Percentiles rank a stretch among this genome's conserved stretches.
These are phyloP conservation scores for Picea sitchensis DNA, from an alignment of 75 land plant genomes.

Conservation along the genomic window DNA sequence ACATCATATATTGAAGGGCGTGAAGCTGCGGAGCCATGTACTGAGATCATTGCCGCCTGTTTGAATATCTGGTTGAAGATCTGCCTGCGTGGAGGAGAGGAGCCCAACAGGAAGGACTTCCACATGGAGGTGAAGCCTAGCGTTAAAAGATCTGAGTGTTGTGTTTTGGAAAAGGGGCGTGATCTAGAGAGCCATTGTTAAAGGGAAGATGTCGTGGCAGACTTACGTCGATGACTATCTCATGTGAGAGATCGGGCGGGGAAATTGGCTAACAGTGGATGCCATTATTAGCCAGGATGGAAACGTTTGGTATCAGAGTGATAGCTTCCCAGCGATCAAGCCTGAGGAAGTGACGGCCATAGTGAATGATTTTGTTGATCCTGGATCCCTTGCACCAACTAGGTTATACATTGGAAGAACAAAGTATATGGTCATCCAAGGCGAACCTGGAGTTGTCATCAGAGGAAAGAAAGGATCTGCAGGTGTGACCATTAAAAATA, in stretches of 20 bases:
- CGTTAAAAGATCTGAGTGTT: too few species aligned
- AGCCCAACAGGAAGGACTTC: too few species aligned
- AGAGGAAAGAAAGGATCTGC: constrained; percentile 79
- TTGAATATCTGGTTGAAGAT: too few species aligned
- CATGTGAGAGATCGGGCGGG: constrained; percentile 68
- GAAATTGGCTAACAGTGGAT: constrained; percentile 55
- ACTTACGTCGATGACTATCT: constrained; percentile 87
- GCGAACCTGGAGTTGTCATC: constrained; percentile 74
- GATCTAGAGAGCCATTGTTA: too few species aligned
- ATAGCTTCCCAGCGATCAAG: constrained; percentile 65
- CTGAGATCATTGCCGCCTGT: too few species aligned
- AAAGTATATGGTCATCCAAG: constrained; percentile 84
- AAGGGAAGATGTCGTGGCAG: constrained; percentile 83
- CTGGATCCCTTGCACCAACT: constrained; percentile 68
- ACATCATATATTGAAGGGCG: too few species aligned
- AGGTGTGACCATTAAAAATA: constrained; percentile 68
- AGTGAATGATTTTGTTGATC: constrained; percentile 51
- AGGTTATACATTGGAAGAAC: constrained; percentile 61
- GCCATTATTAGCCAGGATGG: constrained; percentile 93
- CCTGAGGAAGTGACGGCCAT: constrained; percentile 61
- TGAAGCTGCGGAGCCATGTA: too few species aligned
- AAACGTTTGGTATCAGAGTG: constrained; percentile 82
- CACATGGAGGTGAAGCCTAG: too few species aligned
- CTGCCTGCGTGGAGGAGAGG: too few species aligned
- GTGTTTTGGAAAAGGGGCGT: too few species aligned